Base-by-base conservation (phyloP, 2,329 filamentous ascomycete species). In the Didymella pinodella region DNA sequence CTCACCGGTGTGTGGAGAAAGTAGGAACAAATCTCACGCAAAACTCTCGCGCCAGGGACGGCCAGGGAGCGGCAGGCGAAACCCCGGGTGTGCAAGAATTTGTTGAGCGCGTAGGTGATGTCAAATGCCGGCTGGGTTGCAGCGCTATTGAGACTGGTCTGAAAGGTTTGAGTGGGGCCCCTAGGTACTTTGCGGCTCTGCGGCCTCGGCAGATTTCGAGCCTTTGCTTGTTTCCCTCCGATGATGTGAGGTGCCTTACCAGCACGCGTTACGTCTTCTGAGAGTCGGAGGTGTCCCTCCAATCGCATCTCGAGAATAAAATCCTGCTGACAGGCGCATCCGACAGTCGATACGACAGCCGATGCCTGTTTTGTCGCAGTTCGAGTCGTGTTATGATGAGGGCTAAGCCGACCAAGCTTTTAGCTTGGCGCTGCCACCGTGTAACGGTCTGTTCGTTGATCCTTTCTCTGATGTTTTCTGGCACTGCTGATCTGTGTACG, bases 1-100 rank as follows among this genome's bases (percentile, higher is more conserved):
- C 41, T 61, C 47, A 62, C 54, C 59, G 59, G 55, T 63, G 62
- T 66, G 63, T 59, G 61, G 63, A 59, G 55, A 46, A 44, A 48
- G 48, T 46, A 53, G 57, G 48, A 31, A 60, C 49, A 41, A 34
- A 52, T 57, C 50, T 53, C 51, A 12, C n/a, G 55, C 46, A 57
- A 22, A 29, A 41, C 31, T 20, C 25, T 47, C 31, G 40, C 48
- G 51, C 40, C 45, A 46, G 40, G 41, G 34, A 54, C 31, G 48
- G 51, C 31, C 45, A 46, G 40, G 41, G 40, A 54, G 38, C 52
- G 36, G 28, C 25, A 25, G 41, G 56, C 50, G 47, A 55, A 61
- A 52, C 44, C 47, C 55, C 57, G 61, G 57, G 57, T 54, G 56
- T 58, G 52, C 54, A 53, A 43, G 62, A 60, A 61, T 45, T 56